Base-by-base conservation (phyloP, 2,329 filamentous ascomycete genomes). In the Aspergillus nomiae region DNA sequence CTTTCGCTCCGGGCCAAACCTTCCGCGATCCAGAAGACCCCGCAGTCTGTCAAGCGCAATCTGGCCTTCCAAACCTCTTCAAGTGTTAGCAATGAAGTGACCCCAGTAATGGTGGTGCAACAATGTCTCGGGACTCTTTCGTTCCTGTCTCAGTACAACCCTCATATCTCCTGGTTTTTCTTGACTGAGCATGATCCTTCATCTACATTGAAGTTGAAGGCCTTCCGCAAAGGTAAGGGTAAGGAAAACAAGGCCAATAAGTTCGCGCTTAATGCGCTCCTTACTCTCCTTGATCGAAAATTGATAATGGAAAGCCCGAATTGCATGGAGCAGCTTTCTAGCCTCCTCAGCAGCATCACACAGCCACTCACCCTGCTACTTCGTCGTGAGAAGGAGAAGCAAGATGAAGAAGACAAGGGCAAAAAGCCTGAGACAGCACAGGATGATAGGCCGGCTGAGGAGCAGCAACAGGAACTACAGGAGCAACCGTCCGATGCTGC, bases 261-360 rank as follows among this genome's bases (percentile, higher is more conserved):
- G 75, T 99, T 91, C 75, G 93, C 96, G 11, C 86, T 99, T 75
- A 99, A 99, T 76, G 93, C 94, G 16, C 82, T 99, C 34, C 84
- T 99, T 54, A 90, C 89, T 65, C 85, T 99, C 6, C 85, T 99
- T 26, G 95, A 98, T 74, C 91, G 95, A n/a, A 92, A 93, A 67
- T 84, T 98, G 65, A 94, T 99, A 67, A 96, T 97, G 81, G 95
- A 99, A 79, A 99, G 93, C 78, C 94, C 94, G n/a, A 86, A 89
- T 8, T 94, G 97, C 61, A 98, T 99, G 94, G 94, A 97, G 70
- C 90, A 93, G 66, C 85, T 99, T 30, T 95, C 95, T 2, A 89
- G 90, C 67, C 82, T 99, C 34, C 85, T 99, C 30, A 94, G 92
- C 76, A 90, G 91, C 67, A 92, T 98, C 61, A 99, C 95, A 0